Evolutionary conservation across 495 filamentous ascomycete species (phyloP), one percentile per base, ranked within the genome.

Genomic region (Melanomma pulvis-pyrius): DNA sequence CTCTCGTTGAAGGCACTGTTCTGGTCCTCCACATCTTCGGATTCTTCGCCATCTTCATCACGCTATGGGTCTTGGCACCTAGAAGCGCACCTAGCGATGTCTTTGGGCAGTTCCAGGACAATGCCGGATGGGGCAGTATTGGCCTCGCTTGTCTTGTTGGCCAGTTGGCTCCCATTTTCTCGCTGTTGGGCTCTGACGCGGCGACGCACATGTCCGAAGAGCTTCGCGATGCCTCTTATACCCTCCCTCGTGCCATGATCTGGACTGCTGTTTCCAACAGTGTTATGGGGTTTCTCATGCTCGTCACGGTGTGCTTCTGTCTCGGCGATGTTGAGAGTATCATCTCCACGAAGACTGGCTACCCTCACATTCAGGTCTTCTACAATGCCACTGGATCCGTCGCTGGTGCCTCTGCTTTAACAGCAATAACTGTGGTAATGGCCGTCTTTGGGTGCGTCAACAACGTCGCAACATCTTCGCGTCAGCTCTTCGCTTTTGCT

Each of bases 371-470:
- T 61, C 62, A 74, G 25, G 65, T 75, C 25, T 61, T 75, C 28
- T 66, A 61, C 59, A 73, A 74, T 30, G 58, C 71, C 0, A 74
- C 72, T 3, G 13, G 61, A 0, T 63, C 53, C 2, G 32, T 34
- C 15, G 65, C 74, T 29, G 78, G 47, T 7, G 52, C 71, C 1
- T 69, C 57, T 15, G 57, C 61, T 2, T n/a, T 76, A 34, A 41
- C 61, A 9, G 25, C 57, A 15, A 62, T 72, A 5, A 78, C 74
- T 34, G 76, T 74, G 12, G 61, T 82, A 5, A 76, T 78, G 15
- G 71, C 74, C 15, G 74, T 79, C 17, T 78, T 82, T 24, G 71
- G 80, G 0, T 63, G 80, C 25, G 67, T 81, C 44, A 75, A 78
- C 41, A 75, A 79, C 41, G 78, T 76, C 65, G 78, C 77, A 8